Evolutionary conservation across 2,329 filamentous ascomycete genomes (phyloP).

Genomic region (Tolypocladium amazonense): DNA sequence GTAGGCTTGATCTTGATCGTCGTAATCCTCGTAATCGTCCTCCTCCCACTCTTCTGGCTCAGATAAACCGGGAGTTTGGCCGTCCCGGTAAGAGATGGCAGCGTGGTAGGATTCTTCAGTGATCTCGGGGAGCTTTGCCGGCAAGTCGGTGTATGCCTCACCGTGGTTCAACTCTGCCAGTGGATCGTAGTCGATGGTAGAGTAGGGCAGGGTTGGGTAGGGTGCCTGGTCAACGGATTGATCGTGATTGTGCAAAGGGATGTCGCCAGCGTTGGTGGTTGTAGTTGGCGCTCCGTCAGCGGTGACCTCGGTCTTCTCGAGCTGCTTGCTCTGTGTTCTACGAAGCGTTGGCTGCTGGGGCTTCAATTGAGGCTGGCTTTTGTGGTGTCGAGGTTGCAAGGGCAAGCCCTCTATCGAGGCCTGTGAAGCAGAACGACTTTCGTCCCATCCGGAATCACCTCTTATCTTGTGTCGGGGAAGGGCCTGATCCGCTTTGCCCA

Average conservation of each 20-base stretch:
- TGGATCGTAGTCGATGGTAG: slow-evolving; percentile 13
- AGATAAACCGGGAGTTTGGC: slow-evolving; percentile 17
- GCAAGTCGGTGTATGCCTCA: slow-evolving; percentile 11
- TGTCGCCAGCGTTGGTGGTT: slow-evolving; percentile 4
- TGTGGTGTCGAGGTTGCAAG: slow-evolving; percentile 35
- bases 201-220: slow-evolving; percentile 16
- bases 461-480: slow-evolving; percentile 7
- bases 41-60: slow-evolving; percentile 65
- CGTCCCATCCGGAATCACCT: slow-evolving; percentile 2
- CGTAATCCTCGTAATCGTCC: slow-evolving; percentile 60
- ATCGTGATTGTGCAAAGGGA: slow-evolving; percentile 7
- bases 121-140: slow-evolving; percentile 18
- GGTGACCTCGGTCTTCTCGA: slow-evolving; percentile 14
- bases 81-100: slow-evolving; percentile 12
- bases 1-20: slow-evolving; percentile 55
- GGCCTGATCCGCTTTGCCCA: slow-evolving; percentile 10
- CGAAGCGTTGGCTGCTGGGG: slow-evolving; percentile 28
- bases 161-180: slow-evolving; percentile 12
- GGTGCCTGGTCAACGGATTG: slow-evolving; percentile 10
- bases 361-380: slow-evolving; percentile 43
- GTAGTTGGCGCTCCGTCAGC: slow-evolving; percentile 1
- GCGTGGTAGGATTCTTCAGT: slow-evolving; percentile 17
- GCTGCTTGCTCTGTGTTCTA: slow-evolving; percentile 33
- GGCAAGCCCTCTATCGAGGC: slow-evolving; percentile 11
- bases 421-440: not conserved